A percentile compares a stretch with the other conserved stretches of the same genome.
These are phyloP conservation scores for Tricholoma sp. DNA, from an alignment of 768 basidiomycete genomes.

Conservation along the genomic window DNA sequence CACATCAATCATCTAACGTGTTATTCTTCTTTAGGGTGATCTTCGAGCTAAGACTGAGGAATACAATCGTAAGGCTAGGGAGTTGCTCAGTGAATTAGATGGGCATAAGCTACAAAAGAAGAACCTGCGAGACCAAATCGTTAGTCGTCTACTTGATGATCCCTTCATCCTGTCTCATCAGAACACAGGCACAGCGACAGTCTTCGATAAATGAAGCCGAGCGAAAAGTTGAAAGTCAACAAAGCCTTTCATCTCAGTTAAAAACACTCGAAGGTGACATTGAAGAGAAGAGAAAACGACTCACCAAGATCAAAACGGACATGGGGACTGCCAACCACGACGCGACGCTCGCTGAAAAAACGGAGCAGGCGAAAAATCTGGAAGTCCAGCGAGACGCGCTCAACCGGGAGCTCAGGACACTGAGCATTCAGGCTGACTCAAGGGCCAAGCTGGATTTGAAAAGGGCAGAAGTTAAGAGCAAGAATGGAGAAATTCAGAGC, in stretches of 20 bases:
- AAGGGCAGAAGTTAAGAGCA: constrained; percentile 58
- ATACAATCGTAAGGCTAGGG: constrained; percentile 54
- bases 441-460: constrained; percentile 79
- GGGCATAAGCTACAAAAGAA: constrained; percentile 49
- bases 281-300: constrained; percentile 58
- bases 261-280: constrained; percentile 55
- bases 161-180: not conserved
- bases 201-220: constrained; percentile 48
- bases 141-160: constrained; percentile 23
- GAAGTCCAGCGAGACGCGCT: constrained; percentile 69
- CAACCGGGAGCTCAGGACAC: constrained; percentile 60
- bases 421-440: constrained; percentile 77
- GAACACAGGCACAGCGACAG: constrained; percentile 45
- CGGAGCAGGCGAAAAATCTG: constrained; percentile 45
- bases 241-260: constrained; percentile 49
- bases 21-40: constrained; percentile 38
- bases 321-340: constrained; percentile 63
- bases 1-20: not conserved
- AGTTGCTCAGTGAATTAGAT: constrained; percentile 52
- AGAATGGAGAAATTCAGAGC: constrained; percentile 59
- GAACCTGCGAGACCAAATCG: constrained; percentile 53
- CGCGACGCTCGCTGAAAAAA: constrained; percentile 50
- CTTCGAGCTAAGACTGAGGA: constrained; percentile 54
- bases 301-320: constrained; percentile 56
- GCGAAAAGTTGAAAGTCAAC: constrained; percentile 48